Percentiles rank a stretch among this genome's conserved stretches.
Conservation (phyloP, 768 basidiomycete species). For the Pisolithus tinctorius region DNA sequence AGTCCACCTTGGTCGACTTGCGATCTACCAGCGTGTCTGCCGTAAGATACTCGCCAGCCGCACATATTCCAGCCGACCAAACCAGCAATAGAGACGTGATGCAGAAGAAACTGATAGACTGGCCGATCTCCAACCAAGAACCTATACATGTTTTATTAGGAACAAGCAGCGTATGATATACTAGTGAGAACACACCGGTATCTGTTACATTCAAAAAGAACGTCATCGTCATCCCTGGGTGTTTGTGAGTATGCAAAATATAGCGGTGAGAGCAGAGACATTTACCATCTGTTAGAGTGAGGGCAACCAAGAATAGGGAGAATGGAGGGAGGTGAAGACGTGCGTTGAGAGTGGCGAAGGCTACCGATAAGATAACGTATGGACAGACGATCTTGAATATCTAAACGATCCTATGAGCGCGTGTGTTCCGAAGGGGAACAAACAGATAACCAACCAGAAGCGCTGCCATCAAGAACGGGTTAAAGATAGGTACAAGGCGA, state of each 20-base stretch:
- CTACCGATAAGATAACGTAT: constrained; percentile 67
- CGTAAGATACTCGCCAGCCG: constrained; percentile 67
- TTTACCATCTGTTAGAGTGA: constrained; percentile 66
- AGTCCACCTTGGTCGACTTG: constrained; percentile 13
- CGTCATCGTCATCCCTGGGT: constrained; percentile 67
- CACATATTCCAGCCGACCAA: constrained; percentile 75
- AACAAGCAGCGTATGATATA: constrained; percentile 3
- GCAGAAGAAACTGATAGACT: constrained; percentile 83
- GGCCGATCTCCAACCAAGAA: constrained; percentile 86
- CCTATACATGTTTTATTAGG: constrained; percentile 31
- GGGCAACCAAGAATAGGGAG: constrained; percentile 70
- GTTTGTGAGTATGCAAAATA: not conserved
- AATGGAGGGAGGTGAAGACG: constrained; percentile 67
- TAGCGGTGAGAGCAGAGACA: not conserved
- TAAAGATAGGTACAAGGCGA: constrained; percentile 79
- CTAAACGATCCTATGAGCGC: constrained; percentile 27
- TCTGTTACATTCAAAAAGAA: constrained; percentile 85
- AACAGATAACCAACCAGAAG: constrained; percentile 44
- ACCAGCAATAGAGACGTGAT: constrained; percentile 73
- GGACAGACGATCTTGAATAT: constrained; percentile 80
- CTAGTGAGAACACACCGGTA: constrained; percentile 41
- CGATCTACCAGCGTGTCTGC: constrained; percentile 24
- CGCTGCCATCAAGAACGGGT: constrained; percentile 75
- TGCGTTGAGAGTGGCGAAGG: constrained; percentile 63
- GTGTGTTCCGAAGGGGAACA: not conserved